Conservation (phyloP, 2,329 filamentous ascomycete genomes). For the Stemphylium vesicarium region DNA sequence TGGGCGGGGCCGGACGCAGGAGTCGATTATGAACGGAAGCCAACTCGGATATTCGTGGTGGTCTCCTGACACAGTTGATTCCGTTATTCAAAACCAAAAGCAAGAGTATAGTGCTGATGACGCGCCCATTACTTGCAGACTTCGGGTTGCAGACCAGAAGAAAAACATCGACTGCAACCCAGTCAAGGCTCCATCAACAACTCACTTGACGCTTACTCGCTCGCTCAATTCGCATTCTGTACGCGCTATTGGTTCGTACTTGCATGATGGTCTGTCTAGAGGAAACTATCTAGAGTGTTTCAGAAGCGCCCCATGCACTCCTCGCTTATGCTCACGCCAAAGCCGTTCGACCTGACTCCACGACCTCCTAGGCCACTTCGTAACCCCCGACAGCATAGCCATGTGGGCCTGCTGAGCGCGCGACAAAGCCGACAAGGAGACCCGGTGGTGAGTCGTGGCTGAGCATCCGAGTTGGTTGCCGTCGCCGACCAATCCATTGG, state of each 20-base stretch:
- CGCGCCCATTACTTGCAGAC: background rate
- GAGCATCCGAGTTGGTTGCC: slow-evolving; percentile 24
- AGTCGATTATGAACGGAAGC: slow-evolving; percentile 2
- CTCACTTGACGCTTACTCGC: slow-evolving; percentile 23
- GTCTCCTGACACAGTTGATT: background rate
- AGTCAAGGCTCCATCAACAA: slow-evolving; percentile 13
- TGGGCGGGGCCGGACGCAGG: slow-evolving; percentile 6
- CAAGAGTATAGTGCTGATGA: background rate
- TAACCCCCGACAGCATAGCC: slow-evolving; percentile 21
- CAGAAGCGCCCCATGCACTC: slow-evolving; percentile 29
- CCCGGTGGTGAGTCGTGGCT: slow-evolving; percentile 34
- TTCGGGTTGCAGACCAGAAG: slow-evolving; percentile 1
- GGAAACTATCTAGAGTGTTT: slow-evolving; percentile 37
- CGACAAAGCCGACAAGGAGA: slow-evolving; percentile 38
- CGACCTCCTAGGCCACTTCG: slow-evolving; percentile 19
- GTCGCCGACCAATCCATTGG: slow-evolving; percentile 20
- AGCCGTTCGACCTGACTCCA: slow-evolving; percentile 26
- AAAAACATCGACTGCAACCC: slow-evolving; percentile 9
- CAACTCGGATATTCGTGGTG: background rate
- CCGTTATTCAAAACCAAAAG: background rate
- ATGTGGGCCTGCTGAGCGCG: slow-evolving; percentile 35
- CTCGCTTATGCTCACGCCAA: slow-evolving; percentile 25
- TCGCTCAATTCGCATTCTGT: slow-evolving; percentile 9
- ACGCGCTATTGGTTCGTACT: slow-evolving; percentile 25
- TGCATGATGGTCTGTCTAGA: slow-evolving; percentile 33